phyloP scores from a whole-genome alignment of 2,329 filamentous ascomycete genomes.

The Tolypocladium album region DNA sequence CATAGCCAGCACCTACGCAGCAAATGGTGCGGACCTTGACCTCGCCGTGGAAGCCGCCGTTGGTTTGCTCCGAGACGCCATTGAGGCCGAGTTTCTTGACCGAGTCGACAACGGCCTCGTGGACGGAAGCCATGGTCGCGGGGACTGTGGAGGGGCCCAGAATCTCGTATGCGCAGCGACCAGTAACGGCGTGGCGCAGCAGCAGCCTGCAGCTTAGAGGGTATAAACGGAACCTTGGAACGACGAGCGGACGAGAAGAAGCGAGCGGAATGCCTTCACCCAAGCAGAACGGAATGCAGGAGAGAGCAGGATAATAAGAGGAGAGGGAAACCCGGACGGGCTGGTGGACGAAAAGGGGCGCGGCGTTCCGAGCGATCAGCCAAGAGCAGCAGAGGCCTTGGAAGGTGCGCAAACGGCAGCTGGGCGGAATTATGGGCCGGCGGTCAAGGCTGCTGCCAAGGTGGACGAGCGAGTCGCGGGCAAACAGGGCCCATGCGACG shows the following conservation, averaged over 20 bases:
- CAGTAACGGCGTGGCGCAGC: background rate
- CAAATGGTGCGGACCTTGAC: slow-evolving; percentile 49
- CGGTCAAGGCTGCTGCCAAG: background rate
- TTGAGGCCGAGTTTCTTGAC: slow-evolving; percentile 21
- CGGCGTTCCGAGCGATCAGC: background rate
- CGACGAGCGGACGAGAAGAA: background rate
- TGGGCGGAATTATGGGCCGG: background rate
- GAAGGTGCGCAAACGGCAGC: background rate
- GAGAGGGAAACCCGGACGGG: background rate
- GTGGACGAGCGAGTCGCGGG: background rate
- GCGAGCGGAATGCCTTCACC: background rate
- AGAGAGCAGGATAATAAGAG: background rate
- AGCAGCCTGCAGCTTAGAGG: background rate
- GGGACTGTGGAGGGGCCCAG: background rate
- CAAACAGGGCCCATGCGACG: background rate
- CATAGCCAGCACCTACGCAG: slow-evolving; percentile 66
- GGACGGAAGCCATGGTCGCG: slow-evolving; percentile 10
- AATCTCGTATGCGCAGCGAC: background rate
- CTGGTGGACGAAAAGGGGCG: background rate
- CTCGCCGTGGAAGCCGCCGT: slow-evolving; percentile 15
- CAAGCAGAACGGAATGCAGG: background rate
- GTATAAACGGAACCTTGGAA: background rate
- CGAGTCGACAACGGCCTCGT: slow-evolving; percentile 14
- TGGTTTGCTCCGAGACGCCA: slow-evolving; percentile 17
- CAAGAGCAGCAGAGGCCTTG: background rate